Evolutionary conservation across 2,329 filamentous ascomycete genomes (phyloP).

Genomic region (Monosporascus ibericus): DNA sequence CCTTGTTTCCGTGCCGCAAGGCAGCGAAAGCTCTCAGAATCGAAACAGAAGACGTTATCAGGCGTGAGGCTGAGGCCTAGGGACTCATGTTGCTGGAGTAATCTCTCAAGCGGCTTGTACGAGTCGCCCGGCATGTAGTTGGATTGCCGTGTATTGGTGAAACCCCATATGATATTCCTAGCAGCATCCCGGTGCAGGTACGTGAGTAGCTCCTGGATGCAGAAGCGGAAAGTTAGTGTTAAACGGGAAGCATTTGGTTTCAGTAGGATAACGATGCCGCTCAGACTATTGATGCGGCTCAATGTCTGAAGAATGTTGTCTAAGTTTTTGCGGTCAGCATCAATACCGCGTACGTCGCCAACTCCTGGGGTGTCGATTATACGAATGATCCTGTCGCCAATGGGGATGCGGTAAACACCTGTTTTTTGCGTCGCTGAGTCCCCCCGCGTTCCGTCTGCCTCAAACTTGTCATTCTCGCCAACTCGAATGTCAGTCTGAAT

Average conservation of each 20-base stretch:
- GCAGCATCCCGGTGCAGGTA: conserved; percentile 32
- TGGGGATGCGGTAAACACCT: conserved; percentile 24
- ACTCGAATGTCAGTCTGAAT: conserved; percentile 23
- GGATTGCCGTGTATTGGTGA: conserved; percentile 35
- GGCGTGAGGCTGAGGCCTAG: conserved; percentile 23
- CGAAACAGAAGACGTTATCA: conserved; percentile 33
- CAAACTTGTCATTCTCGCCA: conserved; percentile 21
- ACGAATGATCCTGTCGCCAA: conserved; percentile 23
- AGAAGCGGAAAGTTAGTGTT: conserved; percentile 32
- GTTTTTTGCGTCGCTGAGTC: conserved; percentile 32
- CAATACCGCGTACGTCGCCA: conserved; percentile 32
- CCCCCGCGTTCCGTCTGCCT: conserved; percentile 25
- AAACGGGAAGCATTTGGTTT: conserved; percentile 33
- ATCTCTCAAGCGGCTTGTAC: conserved; percentile 24
- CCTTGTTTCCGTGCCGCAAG: conserved; percentile 30
- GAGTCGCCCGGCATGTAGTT: conserved; percentile 37
- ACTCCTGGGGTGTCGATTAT: conserved; percentile 39
- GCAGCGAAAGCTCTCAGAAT: conserved; percentile 37
- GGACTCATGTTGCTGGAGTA: conserved; percentile 24
- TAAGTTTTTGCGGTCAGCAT: conserved; percentile 32
- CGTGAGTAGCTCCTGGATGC: conserved; percentile 33
- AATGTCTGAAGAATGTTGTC: conserved; percentile 31
- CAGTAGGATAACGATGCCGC: conserved; percentile 36
- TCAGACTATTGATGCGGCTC: conserved; percentile 27
- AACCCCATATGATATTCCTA: conserved; percentile 35